phyloP scores from a whole-genome alignment of 139 green algal genomes.

The Spirogloea muscicola region DNA sequence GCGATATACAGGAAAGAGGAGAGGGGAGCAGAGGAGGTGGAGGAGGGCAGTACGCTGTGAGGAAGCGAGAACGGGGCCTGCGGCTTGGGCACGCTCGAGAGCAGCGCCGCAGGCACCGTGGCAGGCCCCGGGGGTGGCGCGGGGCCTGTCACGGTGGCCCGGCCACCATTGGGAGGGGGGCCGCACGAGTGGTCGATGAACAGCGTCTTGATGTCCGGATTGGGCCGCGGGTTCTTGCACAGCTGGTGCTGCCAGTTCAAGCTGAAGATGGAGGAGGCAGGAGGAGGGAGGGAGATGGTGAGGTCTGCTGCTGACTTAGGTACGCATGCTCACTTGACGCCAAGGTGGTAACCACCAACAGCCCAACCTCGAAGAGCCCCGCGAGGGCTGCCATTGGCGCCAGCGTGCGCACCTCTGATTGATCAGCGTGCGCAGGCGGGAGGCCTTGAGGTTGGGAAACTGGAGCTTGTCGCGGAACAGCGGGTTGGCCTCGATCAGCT shows the following conservation, averaged over 20 bases:
- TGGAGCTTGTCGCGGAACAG: constrained; percentile 41
- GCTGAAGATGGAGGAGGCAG: constrained; percentile 11
- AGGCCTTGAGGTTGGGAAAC: constrained; percentile 39
- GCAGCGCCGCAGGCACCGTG: too few relatives aligned
- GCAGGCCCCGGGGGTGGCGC: too few relatives aligned
- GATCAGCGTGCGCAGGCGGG: constrained; percentile 37
- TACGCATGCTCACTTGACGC: not conserved
- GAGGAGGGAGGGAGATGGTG: constrained; percentile 18
- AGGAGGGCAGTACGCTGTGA: too few relatives aligned
- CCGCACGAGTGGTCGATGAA: constrained; percentile 50
- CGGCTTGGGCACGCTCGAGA: not conserved
- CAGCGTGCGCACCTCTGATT: constrained; percentile 39
- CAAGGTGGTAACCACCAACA: too few relatives aligned
- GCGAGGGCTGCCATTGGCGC: not conserved
- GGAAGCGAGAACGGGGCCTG: not conserved
- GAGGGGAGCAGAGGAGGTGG: too few relatives aligned
- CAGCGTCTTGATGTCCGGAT: constrained; percentile 52
- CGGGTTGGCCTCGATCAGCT: constrained; percentile 51
- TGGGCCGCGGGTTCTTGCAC: constrained; percentile 47
- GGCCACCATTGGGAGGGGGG: constrained; percentile 33
- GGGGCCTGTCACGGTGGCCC: constrained; percentile 22
- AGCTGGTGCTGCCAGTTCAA: constrained; percentile 55
- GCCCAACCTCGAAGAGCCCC: too few relatives aligned
- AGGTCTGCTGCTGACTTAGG: constrained; percentile 4
- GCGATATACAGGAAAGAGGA: too few relatives aligned